Conservation (phyloP, 768 basidiomycete species). For the Russula ochroleuca region DNA sequence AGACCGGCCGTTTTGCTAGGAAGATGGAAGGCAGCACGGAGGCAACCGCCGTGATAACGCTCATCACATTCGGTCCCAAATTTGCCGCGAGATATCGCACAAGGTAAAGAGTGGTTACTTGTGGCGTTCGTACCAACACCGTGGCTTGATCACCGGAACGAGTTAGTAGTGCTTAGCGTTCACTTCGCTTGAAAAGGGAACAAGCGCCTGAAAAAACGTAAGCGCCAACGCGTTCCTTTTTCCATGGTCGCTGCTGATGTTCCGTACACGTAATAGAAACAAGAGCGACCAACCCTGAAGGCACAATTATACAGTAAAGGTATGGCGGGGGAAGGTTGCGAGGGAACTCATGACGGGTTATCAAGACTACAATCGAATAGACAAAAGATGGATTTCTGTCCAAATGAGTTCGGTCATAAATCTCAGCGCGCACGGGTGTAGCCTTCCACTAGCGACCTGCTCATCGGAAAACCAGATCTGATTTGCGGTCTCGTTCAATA, state of each 20-base stretch:
- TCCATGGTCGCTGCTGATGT: slow-evolving; percentile 1
- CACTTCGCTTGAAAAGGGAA: slow-evolving; percentile 2
- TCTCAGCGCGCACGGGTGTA: neutral
- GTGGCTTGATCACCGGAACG: slow-evolving; percentile 10
- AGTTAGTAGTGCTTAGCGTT: neutral
- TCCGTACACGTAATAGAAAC: slow-evolving; percentile 22
- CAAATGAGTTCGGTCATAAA: neutral
- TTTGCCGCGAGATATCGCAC: slow-evolving; percentile 6
- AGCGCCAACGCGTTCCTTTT: slow-evolving; percentile 15
- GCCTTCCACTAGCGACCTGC: neutral
- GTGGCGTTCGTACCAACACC: slow-evolving; percentile 12
- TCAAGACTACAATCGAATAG: neutral
- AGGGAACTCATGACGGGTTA: neutral
- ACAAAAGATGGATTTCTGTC: neutral
- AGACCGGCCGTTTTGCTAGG: neutral
- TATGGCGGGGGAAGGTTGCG: slow-evolving; percentile 3
- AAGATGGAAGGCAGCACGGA: neutral
- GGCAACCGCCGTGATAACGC: slow-evolving; percentile 12
- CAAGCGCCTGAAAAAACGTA: slow-evolving; percentile 10
- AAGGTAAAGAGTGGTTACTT: slow-evolving; percentile 7
- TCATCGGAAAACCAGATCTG: neutral
- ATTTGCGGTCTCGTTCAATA: neutral
- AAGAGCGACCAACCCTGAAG: slow-evolving; percentile 1
- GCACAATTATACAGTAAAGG: neutral
- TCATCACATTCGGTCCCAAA: neutral